Evolutionary conservation across 352 stramenopile species (phyloP), one percentile per base, ranked within the genome.

Genomic region (Phytophthora constricta): DNA sequence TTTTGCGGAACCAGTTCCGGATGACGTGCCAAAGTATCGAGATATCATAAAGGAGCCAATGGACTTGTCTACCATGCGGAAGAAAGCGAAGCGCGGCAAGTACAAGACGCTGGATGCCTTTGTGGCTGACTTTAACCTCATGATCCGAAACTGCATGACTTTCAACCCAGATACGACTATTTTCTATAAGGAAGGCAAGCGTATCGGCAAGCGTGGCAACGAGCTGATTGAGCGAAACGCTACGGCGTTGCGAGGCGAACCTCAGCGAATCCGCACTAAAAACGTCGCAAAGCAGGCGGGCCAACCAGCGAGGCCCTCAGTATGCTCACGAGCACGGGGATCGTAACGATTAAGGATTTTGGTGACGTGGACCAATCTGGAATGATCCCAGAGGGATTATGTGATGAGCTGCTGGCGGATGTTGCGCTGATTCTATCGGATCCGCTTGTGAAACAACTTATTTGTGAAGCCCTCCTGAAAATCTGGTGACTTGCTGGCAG

Each of bases 131-230:
- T 93, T 96, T 62, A 86, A 90, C 48, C 71, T 95, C 19, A 96
- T 96, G 80, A 95, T 94, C 58, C 81, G 85, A 33, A 96, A 96
- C 62, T 96, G 89, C 54, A 80, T 94, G 69, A 87, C 84, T 7
- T 96, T 94, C 65, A 96, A 96, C 51, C 80, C 86, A 3, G 86
- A 94, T 52, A 90, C 83, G 27, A 95, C 89, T 2, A 86, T 96
- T 17, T 96, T 94, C 58, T 93, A 93, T 68, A 96, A 95, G 43
- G 87, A 96, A 78, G 89, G 75, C 50, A 96, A 96, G 60, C 83
- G 88, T 39, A 72, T 96, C 17, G 84, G 85, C 22, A 96, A 95
- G 70, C 79, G 86, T n/a, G 87, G 88, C 22, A 72, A 80, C 25
- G 86, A 91, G 48, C 64, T 93, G n/a, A 87, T 96, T 41, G 85